Base-by-base conservation (phyloP, 192 early-diverging fungal genomes). In the Dimargaris xerosporica region DNA sequence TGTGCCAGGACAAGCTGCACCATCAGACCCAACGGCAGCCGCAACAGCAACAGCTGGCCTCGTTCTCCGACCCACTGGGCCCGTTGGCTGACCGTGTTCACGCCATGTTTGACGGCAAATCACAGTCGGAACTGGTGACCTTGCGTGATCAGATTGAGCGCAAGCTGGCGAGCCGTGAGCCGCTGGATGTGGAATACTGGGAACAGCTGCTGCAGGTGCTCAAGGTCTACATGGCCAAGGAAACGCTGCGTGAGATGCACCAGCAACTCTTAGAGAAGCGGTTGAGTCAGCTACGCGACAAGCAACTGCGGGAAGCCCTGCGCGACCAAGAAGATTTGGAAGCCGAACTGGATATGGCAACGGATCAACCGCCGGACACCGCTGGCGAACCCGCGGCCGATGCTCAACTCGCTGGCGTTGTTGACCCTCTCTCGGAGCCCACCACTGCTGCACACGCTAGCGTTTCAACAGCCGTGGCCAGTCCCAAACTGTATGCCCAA, bases 181-280 rank as follows among this genome's bases (percentile, higher is more conserved):
- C 79, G 3, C 81, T 93, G 19, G 94, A 96, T 72, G 87, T 93
- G 2, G 94, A 98, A 43, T 98, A 94, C 67, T 98, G 94, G 94
- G 93, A 94, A 61, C 79, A 82, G 0, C 71, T 91, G 16, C 69
- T 93, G 59, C 80, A 81, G 39, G 81, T 80, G 45, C 64, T 93
- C 44, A 76, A 80, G 10, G 89, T 93, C 0, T 89, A 85, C 78
- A 91, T 88, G 70, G 87, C 93, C 25, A 88, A 88, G 63, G 80
- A 67, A 66, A 63, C 48, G 39, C 4, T 5, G 13, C 85, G 34
- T 29, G 80, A 83, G 53, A 95, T 94, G 83, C 91, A 97, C 72
- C 73, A 80, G 60, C 74, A 74, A 39, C 74, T 95, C 31, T 68
- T 97, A 7, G 68, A 77, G 45, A 83, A 84, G 25, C 81, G 92